These are phyloP conservation scores for Bacterosira constricta DNA, from an alignment of 108 stramenopile species.

Conservation along the genomic window DNA sequence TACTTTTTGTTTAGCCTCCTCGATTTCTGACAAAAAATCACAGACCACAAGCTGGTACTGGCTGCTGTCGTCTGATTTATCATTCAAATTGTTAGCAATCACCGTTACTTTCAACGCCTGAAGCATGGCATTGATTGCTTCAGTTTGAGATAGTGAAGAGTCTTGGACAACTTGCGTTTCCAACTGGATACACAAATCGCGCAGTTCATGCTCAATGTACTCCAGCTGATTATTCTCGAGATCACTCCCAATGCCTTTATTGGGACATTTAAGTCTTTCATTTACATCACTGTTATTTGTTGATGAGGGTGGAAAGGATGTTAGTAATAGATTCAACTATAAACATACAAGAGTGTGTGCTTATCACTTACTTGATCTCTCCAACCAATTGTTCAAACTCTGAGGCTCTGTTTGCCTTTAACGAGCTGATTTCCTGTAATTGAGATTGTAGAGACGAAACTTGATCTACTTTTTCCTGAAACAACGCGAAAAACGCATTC, in stretches of 20 bases:
- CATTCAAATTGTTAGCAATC: not conserved
- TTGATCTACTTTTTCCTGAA: slow-evolving; percentile 17
- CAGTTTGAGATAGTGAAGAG: not conserved
- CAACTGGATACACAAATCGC: not conserved
- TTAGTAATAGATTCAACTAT: not conserved
- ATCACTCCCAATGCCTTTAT: too few species aligned
- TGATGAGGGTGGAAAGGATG: too few species aligned
- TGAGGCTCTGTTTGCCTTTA: not conserved
- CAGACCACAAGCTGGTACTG: not conserved
- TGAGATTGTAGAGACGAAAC: slow-evolving; percentile 3
- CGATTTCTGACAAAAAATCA: slow-evolving; percentile 19
- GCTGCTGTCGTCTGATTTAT: not conserved
- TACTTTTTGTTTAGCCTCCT: slow-evolving; percentile 11
- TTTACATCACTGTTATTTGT: too few species aligned
- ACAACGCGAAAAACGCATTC: not conserved
- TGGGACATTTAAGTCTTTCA: too few species aligned
- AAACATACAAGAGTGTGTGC: not conserved
- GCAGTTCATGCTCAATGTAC: slow-evolving; percentile 5
- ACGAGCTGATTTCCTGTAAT: not conserved
- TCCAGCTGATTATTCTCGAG: not conserved
- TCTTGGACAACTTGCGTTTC: not conserved
- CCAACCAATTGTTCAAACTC: too few species aligned
- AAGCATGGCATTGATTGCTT: not conserved
- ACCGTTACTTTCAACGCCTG: not conserved
- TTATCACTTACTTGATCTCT: not conserved